Base-by-base conservation (phyloP, 2,329 filamentous ascomycete species). In the Bimuria novae-zelandiae region DNA sequence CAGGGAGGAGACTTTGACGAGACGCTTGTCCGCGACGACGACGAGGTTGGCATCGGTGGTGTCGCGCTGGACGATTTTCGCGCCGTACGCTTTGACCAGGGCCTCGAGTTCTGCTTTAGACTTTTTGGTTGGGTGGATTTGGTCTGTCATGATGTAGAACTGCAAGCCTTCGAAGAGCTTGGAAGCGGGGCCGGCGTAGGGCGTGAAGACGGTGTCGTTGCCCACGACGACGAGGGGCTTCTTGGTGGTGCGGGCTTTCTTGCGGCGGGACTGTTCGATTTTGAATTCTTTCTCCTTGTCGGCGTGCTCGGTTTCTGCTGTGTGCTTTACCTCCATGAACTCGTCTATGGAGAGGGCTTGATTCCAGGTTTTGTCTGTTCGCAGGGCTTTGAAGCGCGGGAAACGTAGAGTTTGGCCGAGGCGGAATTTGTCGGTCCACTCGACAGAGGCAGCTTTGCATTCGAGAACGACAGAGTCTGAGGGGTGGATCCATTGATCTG, bases 401-500 rank as follows among this genome's bases (percentile, higher is more conserved):
- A 99, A 99, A 0, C 94, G 87, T 33, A 99, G 77, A 0, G 94
- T 97, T 55, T 88, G 78, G 1, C 84, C 84, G 14, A 84, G 84
- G 7, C 88, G 86, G 69, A 97, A 97, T 53, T 89, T 85, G 47
- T 92, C 89, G 0, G 89, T 93, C 0, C 79, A 76, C 0, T 83
- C 84, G 0, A 95, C 84, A 17, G 87, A 90, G 0, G 93, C 88
- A 3, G 92, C 94, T 74, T 97, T 99, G 56, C 94, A 89, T 39
- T 89, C 88, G 0, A 99, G 64, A 1, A 99, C 91, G 14, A 99
- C 75, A 0, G 92, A 97, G 55, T 97, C 90, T 47, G 84, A 86
- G 0, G 94, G 92, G 29, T 88, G 87, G 66, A 99, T 97, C 92
- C 92, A 99, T 48, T 92, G 84, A 66, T 99, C 93, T 0, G 94